A percentile compares a stretch with the other conserved stretches of the same genome.
phyloP scores from a whole-genome alignment of 2,329 filamentous ascomycete species.

The Talaromyces albobiverticillius region DNA sequence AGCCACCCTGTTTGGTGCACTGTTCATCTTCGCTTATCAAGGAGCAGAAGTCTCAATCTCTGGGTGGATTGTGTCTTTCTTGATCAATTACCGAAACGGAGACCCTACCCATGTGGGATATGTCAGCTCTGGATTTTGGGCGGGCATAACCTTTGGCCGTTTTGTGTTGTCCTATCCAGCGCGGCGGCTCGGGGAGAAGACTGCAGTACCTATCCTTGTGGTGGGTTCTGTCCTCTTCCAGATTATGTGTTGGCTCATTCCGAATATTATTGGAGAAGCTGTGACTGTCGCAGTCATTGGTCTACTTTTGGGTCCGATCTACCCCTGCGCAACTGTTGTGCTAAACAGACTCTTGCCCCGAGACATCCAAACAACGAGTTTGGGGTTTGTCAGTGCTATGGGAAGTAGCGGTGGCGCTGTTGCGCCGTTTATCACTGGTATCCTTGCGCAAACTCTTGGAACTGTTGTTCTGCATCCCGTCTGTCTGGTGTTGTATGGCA shows the following conservation, averaged over 20 bases:
- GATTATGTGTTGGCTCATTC: slow-evolving; percentile 74
- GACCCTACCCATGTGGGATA: slow-evolving; percentile 72
- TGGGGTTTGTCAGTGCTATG: slow-evolving; percentile 39
- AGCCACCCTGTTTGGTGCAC: slow-evolving; percentile 68
- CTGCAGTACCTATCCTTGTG: slow-evolving; percentile 63
- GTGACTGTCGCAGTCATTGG: slow-evolving; percentile 68
- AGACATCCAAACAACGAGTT: slow-evolving; percentile 37
- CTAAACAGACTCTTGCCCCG: slow-evolving; percentile 31
- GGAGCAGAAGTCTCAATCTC: slow-evolving; percentile 80
- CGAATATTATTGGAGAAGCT: slow-evolving; percentile 69
- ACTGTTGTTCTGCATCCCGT: slow-evolving; percentile 54
- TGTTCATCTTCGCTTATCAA: slow-evolving; percentile 85
- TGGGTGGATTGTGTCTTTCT: slow-evolving; percentile 83
- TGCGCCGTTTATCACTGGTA: slow-evolving; percentile 48
- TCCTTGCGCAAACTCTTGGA: slow-evolving; percentile 46
- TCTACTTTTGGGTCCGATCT: slow-evolving; percentile 73
- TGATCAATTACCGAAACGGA: slow-evolving; percentile 69
- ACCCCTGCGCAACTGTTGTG: slow-evolving; percentile 60
- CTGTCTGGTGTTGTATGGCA: slow-evolving; percentile 53
- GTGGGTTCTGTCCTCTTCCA: slow-evolving; percentile 65
- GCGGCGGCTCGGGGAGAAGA: slow-evolving; percentile 66
- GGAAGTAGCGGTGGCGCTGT: slow-evolving; percentile 43
- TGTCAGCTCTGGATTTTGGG: slow-evolving; percentile 68
- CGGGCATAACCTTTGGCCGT: slow-evolving; percentile 71
- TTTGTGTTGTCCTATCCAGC: slow-evolving; percentile 68